Evolutionary conservation across 371 early-diverging fungal genomes (phyloP).

Genomic region (Mucor circinelloides): DNA sequence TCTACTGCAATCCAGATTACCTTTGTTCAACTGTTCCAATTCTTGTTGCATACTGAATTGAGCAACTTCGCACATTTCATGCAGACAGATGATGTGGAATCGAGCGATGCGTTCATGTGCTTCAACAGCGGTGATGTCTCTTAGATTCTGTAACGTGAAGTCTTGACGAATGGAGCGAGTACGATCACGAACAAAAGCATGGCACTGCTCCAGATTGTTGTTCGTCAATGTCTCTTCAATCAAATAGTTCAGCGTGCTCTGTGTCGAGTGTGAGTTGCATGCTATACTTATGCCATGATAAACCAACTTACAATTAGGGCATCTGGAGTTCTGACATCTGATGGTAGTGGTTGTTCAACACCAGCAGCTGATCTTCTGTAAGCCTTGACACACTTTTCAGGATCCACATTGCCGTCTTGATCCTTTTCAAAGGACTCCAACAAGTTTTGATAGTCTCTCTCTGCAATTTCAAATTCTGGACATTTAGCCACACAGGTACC

Average conservation of each 20-base stretch:
- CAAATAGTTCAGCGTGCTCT: conserved; percentile 82
- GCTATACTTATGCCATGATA: not conserved
- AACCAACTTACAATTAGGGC: conserved; percentile 60
- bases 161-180: conserved; percentile 89
- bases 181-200: conserved; percentile 89
- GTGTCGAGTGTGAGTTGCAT: not conserved
- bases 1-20: conserved; percentile 26
- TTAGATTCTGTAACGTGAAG: conserved; percentile 83
- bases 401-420: conserved; percentile 59
- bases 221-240: conserved; percentile 61
- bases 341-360: conserved; percentile 82
- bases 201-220: conserved; percentile 64
- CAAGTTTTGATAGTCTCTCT: conserved; percentile 78
- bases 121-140: conserved; percentile 66
- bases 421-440: conserved; percentile 77
- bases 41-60: conserved; percentile 82
- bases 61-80: conserved; percentile 71
- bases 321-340: conserved; percentile 86
- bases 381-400: conserved; percentile 75
- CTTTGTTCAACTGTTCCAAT: conserved; percentile 86
- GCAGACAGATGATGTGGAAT: conserved; percentile 83
- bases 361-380: conserved; percentile 91
- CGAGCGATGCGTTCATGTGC: conserved; percentile 88
- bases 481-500: conserved; percentile 90
- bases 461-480: conserved; percentile 88